Conservation (phyloP, 345 rosid species). For the Eucalyptus sp. region DNA sequence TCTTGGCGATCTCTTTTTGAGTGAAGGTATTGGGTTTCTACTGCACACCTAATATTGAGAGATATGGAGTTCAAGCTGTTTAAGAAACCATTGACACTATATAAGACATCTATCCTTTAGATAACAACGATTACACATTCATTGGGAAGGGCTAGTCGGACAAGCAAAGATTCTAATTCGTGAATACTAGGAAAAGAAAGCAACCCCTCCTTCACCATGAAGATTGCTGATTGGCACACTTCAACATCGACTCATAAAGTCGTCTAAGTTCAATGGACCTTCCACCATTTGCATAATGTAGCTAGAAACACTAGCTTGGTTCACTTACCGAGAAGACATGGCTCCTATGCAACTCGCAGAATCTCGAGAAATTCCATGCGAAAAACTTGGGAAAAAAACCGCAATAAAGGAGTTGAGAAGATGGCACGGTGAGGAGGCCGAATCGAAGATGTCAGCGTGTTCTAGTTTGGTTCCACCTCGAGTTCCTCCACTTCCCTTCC, state of each 20-base stretch:
- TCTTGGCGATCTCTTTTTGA: neutral
- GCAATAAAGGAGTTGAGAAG: neutral
- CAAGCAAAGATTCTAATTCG: neutral
- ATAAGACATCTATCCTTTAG: neutral
- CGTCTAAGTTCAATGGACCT: neutral
- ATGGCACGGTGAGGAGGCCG: neutral
- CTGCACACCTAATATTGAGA: neutral
- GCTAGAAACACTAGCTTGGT: neutral
- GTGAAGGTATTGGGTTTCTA: neutral
- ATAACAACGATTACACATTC: neutral
- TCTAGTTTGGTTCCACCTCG: neutral
- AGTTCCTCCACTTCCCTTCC: neutral
- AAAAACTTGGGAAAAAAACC: neutral
- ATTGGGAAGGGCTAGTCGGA: neutral
- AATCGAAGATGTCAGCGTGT: neutral
- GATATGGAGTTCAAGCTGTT: neutral
- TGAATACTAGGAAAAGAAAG: neutral
- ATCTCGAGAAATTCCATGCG: neutral
- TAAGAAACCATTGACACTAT: neutral
- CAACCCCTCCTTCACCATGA: neutral
- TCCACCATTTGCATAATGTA: neutral
- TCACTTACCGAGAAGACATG: neutral
- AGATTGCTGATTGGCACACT: neutral
- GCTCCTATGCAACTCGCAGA: neutral
- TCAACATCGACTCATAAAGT: neutral